Conservation (phyloP, 2,329 filamentous ascomycete species). For the Colletotrichum tropicicola region DNA sequence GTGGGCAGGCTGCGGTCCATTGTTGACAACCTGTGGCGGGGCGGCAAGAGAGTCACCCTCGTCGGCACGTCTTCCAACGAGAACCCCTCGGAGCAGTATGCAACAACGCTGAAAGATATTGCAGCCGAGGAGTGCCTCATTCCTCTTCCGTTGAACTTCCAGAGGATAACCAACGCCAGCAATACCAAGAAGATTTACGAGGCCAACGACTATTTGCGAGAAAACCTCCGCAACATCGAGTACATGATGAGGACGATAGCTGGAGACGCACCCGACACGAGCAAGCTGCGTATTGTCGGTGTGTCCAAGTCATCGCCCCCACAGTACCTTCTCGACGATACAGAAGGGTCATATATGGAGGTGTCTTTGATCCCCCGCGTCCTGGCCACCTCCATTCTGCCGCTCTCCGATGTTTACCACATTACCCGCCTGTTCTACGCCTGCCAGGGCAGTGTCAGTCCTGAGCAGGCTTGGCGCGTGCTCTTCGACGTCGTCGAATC, state of each 20-base stretch:
- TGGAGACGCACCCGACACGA: slow-evolving; percentile 30
- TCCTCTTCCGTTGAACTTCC: slow-evolving; percentile 35
- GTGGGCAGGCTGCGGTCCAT: slow-evolving; percentile 75
- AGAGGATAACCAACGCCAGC: slow-evolving; percentile 31
- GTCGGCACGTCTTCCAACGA: slow-evolving; percentile 78
- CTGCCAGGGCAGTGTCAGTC: slow-evolving; percentile 19
- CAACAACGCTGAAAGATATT: slow-evolving; percentile 47
- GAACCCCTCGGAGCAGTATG: slow-evolving; percentile 54
- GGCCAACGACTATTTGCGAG: slow-evolving; percentile 48
- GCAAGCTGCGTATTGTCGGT: slow-evolving; percentile 23
- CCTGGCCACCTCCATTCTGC: slow-evolving; percentile 41
- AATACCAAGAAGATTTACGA: slow-evolving; percentile 33
- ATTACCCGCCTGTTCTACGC: slow-evolving; percentile 39
- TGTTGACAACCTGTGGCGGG: slow-evolving; percentile 76
- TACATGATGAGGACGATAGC: slow-evolving; percentile 54
- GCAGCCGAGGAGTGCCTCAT: slow-evolving; percentile 52
- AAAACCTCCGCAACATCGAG: slow-evolving; percentile 57
- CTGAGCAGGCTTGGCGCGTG: slow-evolving; percentile 15
- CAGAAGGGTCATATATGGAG: slow-evolving; percentile 23
- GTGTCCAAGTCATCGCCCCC: slow-evolving; percentile 25
- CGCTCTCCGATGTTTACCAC: slow-evolving; percentile 49
- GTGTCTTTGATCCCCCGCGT: slow-evolving; percentile 32
- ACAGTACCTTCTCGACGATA: slow-evolving; percentile 22
- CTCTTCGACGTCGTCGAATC: slow-evolving; percentile 33
- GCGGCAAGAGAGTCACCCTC: slow-evolving; percentile 77